These are phyloP conservation scores for Clausena lansium DNA, from an alignment of 345 rosid genomes.

Conservation along the genomic window DNA sequence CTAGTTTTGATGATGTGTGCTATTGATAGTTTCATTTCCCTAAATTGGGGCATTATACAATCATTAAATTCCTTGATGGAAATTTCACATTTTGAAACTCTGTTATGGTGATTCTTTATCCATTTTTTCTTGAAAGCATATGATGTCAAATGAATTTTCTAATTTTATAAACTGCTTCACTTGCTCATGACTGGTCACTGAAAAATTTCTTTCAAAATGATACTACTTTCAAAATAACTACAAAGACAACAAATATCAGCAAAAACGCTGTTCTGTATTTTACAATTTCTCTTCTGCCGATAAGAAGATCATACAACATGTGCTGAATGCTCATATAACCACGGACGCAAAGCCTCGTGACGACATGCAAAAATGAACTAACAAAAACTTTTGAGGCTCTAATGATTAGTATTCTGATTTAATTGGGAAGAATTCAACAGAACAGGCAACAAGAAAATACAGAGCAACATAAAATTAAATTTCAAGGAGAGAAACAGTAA, in stretches of 20 bases:
- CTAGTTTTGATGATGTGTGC: background rate
- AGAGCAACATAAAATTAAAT: background rate
- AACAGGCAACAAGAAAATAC: background rate
- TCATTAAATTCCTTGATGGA: background rate
- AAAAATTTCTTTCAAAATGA: background rate
- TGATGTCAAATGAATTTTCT: no score
- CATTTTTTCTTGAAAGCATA: no score
- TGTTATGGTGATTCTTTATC: no score
- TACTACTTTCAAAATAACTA: background rate
- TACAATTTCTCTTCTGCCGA: background rate
- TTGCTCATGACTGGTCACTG: no score
- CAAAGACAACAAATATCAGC: background rate
- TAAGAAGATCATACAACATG: background rate
- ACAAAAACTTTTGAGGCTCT: background rate
- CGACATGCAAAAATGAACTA: background rate
- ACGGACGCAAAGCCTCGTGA: background rate
- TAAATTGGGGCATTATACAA: no score
- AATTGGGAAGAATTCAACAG: background rate
- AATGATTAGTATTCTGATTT: conserved; percentile 5
- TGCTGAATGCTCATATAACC: background rate
- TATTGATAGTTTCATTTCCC: no score
- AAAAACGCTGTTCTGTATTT: background rate
- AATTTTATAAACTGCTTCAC: no score
- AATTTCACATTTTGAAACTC: background rate
- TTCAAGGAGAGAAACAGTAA: background rate